phyloP scores from a whole-genome alignment of 73 alveolate species.

The Effrenium voratum region DNA sequence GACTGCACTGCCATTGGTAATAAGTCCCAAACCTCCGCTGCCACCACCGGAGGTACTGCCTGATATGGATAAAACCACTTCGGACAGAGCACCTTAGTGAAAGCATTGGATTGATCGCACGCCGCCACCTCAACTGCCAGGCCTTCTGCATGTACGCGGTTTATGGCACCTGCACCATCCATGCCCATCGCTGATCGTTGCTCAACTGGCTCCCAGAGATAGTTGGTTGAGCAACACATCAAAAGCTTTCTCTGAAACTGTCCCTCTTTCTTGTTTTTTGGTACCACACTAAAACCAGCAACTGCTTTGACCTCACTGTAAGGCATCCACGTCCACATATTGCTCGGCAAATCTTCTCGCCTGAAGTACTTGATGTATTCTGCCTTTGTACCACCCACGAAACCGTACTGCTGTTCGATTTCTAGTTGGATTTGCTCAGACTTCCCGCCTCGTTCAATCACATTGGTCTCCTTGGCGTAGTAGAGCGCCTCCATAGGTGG shows the following conservation, averaged over 20 bases:
- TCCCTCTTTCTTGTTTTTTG: not conserved
- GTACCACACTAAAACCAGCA: not conserved
- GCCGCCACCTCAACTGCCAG: not conserved
- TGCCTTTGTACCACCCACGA: not conserved
- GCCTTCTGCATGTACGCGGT: not conserved
- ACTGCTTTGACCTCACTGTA: not conserved
- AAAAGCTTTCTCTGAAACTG: not conserved
- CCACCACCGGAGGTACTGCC: not conserved
- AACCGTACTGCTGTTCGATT: not conserved
- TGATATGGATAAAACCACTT: not conserved
- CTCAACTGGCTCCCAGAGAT: not conserved
- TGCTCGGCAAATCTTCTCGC: not conserved
- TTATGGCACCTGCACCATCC: not conserved
- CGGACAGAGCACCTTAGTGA: not conserved
- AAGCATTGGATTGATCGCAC: not conserved
- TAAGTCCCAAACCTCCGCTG: not conserved
- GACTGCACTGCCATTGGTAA: not conserved
- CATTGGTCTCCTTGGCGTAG: not conserved
- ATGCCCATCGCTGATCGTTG: not conserved
- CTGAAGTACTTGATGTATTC: not conserved
- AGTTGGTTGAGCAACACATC: not conserved
- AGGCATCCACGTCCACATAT: not conserved
- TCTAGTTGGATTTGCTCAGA: not conserved
- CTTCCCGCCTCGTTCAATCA: not conserved
- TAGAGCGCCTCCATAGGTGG: not conserved